Evolutionary conservation across 768 basidiomycete species (phyloP), one percentile per base, ranked within the genome.

Genomic region (Mycena polygramma): DNA sequence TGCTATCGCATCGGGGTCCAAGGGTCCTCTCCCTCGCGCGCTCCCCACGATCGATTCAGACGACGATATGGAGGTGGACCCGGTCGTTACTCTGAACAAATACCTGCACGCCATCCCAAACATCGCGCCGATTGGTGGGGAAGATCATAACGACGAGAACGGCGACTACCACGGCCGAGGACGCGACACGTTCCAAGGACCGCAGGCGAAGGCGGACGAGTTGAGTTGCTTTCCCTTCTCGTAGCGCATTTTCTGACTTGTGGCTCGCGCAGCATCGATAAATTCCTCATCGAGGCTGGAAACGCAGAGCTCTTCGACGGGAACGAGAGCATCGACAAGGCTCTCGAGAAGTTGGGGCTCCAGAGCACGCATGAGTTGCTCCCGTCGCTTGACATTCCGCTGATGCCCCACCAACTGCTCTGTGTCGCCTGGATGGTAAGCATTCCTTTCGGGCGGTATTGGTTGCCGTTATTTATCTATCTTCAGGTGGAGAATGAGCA

Each of bases 341-440:
- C 90, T 0, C 81, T 92, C 0, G 74, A 82, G 48, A 83, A 83
- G 64, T 84, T 94, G 24, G 86, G 85, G 0, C 78, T 94, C 43
- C 74, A 78, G n/a, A 77, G 72, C 43, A 81, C 89, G 60, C 81
- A 84, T 46, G 82, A 88, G 36, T 77, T 82, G 26, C 67, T 93
- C 2, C 88, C 88, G 0, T 89, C 89, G 7, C 89, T 94, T 86
- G 82, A 82, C 19, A 82, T 92, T 30, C 77, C 85, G 0, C 79
- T 93, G 43, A 89, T 93, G 89, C 85, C 92, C 13, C 92, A 93
- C 77, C 90, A 93, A 73, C 81, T 86, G 20, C 87, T 94, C 58
- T 87, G 86, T 10, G 88, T 88, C 1, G 82, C 86, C 7, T 92
- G 90, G 88, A 90, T 92, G 89, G 63, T 30, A 30, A 30, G 30